Evolutionary conservation across 768 basidiomycete genomes (phyloP).

Genomic region (Trametes villosa): DNA sequence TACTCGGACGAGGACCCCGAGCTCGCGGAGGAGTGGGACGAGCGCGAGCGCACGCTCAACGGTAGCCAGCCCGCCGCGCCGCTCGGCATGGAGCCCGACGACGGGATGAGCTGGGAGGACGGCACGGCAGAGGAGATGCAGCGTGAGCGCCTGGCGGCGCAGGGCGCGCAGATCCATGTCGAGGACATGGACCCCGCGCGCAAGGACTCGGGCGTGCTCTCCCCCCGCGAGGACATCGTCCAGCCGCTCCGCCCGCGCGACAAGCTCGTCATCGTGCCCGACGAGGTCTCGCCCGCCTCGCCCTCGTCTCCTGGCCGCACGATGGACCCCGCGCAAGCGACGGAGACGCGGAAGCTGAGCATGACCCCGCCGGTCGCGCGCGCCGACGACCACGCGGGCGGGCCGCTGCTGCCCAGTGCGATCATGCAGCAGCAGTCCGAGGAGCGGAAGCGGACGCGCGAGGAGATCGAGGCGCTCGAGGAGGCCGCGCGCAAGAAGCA

Average conservation of each 20-base stretch:
- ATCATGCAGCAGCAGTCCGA: conserved; percentile 54
- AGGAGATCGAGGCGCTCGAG: conserved; percentile 51
- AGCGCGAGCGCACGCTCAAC: conserved; percentile 38
- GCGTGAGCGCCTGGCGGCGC: conserved; percentile 22
- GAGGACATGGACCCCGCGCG: conserved; percentile 32
- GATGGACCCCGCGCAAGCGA: conserved; percentile 69
- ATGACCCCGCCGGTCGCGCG: conserved; percentile 81
- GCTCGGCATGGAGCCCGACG: conserved; percentile 66
- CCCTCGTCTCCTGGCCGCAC: conserved; percentile 36
- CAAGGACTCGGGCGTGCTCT: conserved; percentile 34
- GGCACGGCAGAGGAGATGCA: conserved; percentile 54
- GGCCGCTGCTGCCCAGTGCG: conserved; percentile 43
- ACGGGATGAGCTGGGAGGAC: conserved; percentile 91
- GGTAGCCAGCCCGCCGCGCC: conserved; percentile 35
- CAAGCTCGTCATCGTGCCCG: conserved; percentile 38
- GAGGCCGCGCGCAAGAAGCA: conserved; percentile 54
- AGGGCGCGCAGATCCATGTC: conserved; percentile 12
- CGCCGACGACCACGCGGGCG: conserved; percentile 42
- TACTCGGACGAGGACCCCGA: conserved; percentile 73
- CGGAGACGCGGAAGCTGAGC: conserved; percentile 77
- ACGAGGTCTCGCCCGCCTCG: conserved; percentile 34
- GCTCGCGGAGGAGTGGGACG: conserved; percentile 60
- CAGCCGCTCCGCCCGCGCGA: conserved; percentile 52
- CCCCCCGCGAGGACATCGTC: conserved; percentile 35
- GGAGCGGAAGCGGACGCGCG: conserved; percentile 55